Evolutionary conservation across 148 eudicot species (phyloP), one percentile per base, ranked within the genome.

Genomic region (Chenopodium formosanum): DNA sequence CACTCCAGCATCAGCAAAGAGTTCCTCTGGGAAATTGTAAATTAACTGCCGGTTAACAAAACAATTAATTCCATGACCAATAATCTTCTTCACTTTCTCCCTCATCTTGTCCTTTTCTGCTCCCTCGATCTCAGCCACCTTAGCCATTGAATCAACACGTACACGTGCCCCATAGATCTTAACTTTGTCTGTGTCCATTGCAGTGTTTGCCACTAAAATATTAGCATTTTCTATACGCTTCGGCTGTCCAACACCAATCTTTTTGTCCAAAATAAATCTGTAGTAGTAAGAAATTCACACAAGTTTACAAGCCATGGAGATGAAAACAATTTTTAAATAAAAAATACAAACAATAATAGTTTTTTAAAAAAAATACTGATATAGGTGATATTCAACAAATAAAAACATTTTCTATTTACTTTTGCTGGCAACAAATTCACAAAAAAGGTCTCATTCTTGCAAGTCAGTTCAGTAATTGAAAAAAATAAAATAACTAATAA

Each of bases 61-160:
- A 85, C 99, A 96, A 76, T 96, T 96, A 73, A 96, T 92, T 44
- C 99, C 99, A 82, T 96, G 98, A 83, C 83, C 90, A 76, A 96
- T 90, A 58, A 96, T 96, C 93, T 96, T 96, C 52, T 92, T 89
- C 73, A 96, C 98, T 85, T 94, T 96, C 81, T 96, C 97, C 83
- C 97, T 91, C 99, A 96, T 96, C 88, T 96, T 96, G 2, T 94
- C 97, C 89, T 96, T 96, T 86, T 96, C 99, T 46, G 99, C 99
- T 17, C 83, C 86, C 90, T 96, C 99, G 76, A 96, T 94, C 87
- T 96, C 97, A 31, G 99, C 99, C 75, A 96, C 99, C 87, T 88
- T 96, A 71, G 98, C 82, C 98, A 96, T 96, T 73, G 99, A 96
- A 89, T 96, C 99, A 86, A 94, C 99, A 77, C 99, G 98, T 66